Conservation (phyloP, 495 filamentous ascomycete genomes). For the Hypoxylon lienhwacheense region DNA sequence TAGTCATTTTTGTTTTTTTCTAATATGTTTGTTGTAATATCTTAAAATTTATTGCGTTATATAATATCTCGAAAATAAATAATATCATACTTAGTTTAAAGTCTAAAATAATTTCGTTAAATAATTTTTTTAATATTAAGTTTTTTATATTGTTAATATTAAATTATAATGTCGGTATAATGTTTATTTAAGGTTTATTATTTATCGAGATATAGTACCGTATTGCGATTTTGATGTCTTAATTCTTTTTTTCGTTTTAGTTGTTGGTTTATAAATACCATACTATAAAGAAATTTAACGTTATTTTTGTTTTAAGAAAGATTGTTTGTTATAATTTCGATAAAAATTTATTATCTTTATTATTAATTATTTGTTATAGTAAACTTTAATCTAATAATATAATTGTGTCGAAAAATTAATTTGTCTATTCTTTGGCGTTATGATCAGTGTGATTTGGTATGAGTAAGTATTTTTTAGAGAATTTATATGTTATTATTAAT, state of each 20-base stretch:
- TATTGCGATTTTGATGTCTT: neutral
- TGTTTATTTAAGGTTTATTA: neutral
- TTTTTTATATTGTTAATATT: slow-evolving; percentile 4
- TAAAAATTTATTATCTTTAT: neutral
- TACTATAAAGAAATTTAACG: neutral
- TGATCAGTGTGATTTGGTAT: neutral
- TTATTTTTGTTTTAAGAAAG: neutral
- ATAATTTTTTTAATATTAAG: neutral
- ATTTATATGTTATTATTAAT: neutral
- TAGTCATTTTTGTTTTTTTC: neutral
- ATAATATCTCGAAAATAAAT: neutral
- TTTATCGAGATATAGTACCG: neutral
- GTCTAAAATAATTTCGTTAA: slow-evolving; percentile 2
- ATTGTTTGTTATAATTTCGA: neutral
- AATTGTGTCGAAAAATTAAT: neutral
- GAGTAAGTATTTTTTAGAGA: neutral
- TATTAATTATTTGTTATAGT: neutral
- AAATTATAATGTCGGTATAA: slow-evolving; percentile 3
- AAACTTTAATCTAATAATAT: neutral
- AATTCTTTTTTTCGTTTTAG: neutral
- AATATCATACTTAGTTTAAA: neutral
- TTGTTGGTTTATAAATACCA: slow-evolving; percentile 1
- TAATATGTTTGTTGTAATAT: neutral
- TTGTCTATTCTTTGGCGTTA: neutral
- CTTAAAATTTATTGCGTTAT: neutral